These are phyloP conservation scores for Metarhizium sp. DNA, from an alignment of 2,329 filamentous ascomycete genomes.

Conservation along the genomic window DNA sequence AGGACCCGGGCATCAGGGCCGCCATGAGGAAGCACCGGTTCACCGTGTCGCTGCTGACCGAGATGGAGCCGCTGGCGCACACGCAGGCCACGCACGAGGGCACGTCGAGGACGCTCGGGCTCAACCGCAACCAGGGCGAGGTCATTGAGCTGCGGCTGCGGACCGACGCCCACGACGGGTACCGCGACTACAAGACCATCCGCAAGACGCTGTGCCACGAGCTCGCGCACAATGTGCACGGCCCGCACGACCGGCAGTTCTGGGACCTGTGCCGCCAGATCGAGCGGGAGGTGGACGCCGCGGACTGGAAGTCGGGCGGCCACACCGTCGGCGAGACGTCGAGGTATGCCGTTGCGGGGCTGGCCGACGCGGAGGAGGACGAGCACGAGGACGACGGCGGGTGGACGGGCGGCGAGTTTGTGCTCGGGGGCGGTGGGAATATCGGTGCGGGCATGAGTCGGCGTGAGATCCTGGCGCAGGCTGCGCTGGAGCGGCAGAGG, in stretches of 20 bases:
- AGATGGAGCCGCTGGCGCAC: constrained; percentile 86
- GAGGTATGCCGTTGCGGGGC: constrained; percentile 44
- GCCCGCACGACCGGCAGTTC: constrained; percentile 76
- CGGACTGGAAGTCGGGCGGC: constrained; percentile 70
- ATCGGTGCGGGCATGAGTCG: constrained; percentile 45
- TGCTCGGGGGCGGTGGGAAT: constrained; percentile 49
- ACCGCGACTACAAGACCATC: constrained; percentile 85
- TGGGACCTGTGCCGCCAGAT: constrained; percentile 85
- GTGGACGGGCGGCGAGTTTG: constrained; percentile 72
- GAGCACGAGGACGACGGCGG: constrained; percentile 59
- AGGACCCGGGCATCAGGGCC: constrained; percentile 76
- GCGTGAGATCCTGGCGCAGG: constrained; percentile 62
- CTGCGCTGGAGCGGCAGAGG: constrained; percentile 25
- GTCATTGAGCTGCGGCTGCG: constrained; percentile 82
- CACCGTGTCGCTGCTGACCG: constrained; percentile 75
- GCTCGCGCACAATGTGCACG: constrained; percentile 82
- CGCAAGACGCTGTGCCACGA: constrained; percentile 91
- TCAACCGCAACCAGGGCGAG: constrained; percentile 82
- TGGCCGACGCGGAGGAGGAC: constrained; percentile 38
- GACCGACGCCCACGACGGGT: constrained; percentile 93
- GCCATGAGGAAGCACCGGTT: constrained; percentile 82
- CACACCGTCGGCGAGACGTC: constrained; percentile 55
- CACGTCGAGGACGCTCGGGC: constrained; percentile 65
- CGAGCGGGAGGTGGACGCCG: constrained; percentile 73
- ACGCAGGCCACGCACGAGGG: constrained; percentile 63